Evolutionary conservation across 129 eudicot genomes (phyloP), one percentile per base, ranked within the genome.

Genomic region (Flaveria sonorensis): DNA sequence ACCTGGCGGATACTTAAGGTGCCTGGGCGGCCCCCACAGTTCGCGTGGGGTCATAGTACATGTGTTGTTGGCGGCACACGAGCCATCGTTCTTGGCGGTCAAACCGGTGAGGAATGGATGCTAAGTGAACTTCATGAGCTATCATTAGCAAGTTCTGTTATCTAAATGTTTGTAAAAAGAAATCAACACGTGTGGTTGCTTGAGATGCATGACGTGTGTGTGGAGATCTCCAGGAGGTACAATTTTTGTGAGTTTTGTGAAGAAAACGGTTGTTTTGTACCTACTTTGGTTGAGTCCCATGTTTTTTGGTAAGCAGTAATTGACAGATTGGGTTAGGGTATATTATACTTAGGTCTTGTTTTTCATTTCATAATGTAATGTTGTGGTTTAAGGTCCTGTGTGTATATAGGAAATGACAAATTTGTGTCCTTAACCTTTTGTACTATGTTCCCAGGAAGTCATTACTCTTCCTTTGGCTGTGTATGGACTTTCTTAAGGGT

Each of bases 81-180:
- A 73, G 93, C 90, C 16, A 86, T 88, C 3, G 93, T 88, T 19
- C 93, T 88, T 28, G 93, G 93, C 10, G 93, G 93, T 82, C 93
- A 88, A 78, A 88, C 90, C 1, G 90, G 93, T 3, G 93, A 88
- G 75, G 97, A 91, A 75, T 91, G 94, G 97, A 88, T 91, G 93
- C 85, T 91, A 13, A 72, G 88, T 39, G 97, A 91, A 45, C 77
- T 91, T 79, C 91, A 91, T 50, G 97, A 88, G 78, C 81, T 91
- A 20, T 91, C 93, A 11, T 81, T 91, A 68, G 94, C 92, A 10
- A 86, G 93, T 75, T 79, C 85, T 10, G 88, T 83, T 46, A 77
- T 79, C 18, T 20, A 72, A 63, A 56, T 20, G 10, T 62, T 18
- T n/a, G 43, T 32, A 15, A 9, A 45, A 71, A 77, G n/a, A 28